phyloP scores from a whole-genome alignment of 495 filamentous ascomycete genomes.

The Penicilliopsis zonata region DNA sequence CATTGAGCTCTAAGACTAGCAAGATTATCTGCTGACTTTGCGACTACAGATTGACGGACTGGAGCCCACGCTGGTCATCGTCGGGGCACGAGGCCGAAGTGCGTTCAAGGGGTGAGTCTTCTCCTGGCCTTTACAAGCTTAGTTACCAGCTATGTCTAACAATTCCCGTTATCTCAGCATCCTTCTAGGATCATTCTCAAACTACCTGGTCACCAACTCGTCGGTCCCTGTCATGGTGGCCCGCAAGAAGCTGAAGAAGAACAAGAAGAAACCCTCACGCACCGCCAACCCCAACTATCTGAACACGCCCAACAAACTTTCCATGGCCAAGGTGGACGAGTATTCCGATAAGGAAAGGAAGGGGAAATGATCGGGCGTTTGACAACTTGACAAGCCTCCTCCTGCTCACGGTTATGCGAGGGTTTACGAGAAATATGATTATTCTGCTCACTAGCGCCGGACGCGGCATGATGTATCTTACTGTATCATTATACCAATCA shows the following conservation, averaged over 20 bases:
- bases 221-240: conserved; percentile 95
- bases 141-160: no score
- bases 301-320: conserved; percentile 47
- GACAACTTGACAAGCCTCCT: no score
- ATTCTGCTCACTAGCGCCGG: no score
- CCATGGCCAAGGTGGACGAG: conserved; percentile 55
- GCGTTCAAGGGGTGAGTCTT: conserved; percentile 77
- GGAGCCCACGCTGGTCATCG: conserved; percentile 83
- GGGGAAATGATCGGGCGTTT: no score
- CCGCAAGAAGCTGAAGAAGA: conserved; percentile 64
- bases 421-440: no score
- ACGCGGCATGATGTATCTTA: no score
- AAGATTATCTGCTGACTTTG: conserved; percentile 1
- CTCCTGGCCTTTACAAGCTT: no score
- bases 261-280: conserved; percentile 51
- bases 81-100: conserved; percentile 80
- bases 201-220: conserved; percentile 91
- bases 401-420: no score
- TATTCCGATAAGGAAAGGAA: no score
- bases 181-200: conserved; percentile 88
- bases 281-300: conserved; percentile 64
- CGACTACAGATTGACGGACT: conserved; percentile 66
- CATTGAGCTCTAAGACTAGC: neutral
- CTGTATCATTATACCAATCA: no score
- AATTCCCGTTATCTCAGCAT: no score